A percentile compares a stretch with the other conserved stretches of the same genome.
Evolutionary conservation across 2,329 filamentous ascomycete species (phyloP).

Genomic region (Coleophoma cylindrospora): DNA sequence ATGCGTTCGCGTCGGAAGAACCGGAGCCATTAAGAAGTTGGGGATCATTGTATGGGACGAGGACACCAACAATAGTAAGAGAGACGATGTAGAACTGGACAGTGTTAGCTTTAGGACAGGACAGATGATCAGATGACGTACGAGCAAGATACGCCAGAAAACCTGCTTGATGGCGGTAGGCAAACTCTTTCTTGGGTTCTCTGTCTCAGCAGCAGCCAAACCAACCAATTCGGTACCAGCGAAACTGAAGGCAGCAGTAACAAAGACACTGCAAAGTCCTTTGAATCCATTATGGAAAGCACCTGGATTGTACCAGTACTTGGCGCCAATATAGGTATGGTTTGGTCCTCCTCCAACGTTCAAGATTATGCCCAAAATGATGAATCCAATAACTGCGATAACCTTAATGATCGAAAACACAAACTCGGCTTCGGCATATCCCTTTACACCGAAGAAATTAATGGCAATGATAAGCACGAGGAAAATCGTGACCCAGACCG

Average conservation of each 20-base stretch:
- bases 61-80: constrained; percentile 33
- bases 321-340: constrained; percentile 56
- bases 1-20: constrained; percentile 27
- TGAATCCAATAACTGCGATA: constrained; percentile 55
- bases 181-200: constrained; percentile 44
- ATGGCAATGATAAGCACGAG: constrained; percentile 42
- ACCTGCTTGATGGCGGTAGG: constrained; percentile 35
- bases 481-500: constrained; percentile 53
- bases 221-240: constrained; percentile 57
- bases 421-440: constrained; percentile 49
- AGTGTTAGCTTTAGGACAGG: background rate
- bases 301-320: constrained; percentile 52
- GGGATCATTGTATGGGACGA: constrained; percentile 26
- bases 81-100: constrained; percentile 33
- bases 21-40: constrained; percentile 26
- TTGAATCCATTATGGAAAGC: constrained; percentile 54
- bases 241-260: constrained; percentile 57
- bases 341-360: constrained; percentile 46
- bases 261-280: constrained; percentile 56
- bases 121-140: background rate
- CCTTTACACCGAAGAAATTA: constrained; percentile 57
- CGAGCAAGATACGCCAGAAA: constrained; percentile 36
- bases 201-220: constrained; percentile 51
- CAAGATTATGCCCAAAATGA: constrained; percentile 57
- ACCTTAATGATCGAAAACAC: constrained; percentile 52